These are phyloP conservation scores for Grammothele lineata DNA, from an alignment of 768 basidiomycete genomes.

Conservation along the genomic window DNA sequence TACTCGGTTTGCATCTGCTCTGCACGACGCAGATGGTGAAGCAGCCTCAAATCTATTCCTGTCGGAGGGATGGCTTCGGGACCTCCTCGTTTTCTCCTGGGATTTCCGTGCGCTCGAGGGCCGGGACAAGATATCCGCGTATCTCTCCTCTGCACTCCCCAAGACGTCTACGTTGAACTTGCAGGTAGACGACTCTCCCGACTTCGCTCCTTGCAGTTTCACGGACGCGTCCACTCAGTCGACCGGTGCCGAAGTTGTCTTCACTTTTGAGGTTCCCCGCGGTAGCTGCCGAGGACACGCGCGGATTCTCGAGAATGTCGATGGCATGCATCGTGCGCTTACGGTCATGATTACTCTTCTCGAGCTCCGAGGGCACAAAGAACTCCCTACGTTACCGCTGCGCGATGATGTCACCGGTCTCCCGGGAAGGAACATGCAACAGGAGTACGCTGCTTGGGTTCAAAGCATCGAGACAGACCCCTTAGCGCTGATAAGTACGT, in stretches of 20 bases:
- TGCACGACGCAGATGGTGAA: conserved; percentile 20
- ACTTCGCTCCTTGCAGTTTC: conserved; percentile 20
- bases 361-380: conserved; percentile 33
- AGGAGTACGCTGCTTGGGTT: conserved; percentile 25
- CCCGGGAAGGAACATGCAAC: conserved; percentile 31
- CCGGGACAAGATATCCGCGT: conserved; percentile 29
- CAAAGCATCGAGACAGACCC: conserved; percentile 34
- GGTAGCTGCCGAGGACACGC: conserved; percentile 32
- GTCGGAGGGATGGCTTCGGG: conserved; percentile 36
- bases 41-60: conserved; percentile 27
- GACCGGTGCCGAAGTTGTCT: conserved; percentile 34
- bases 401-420: conserved; percentile 35
- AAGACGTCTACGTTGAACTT: conserved; percentile 23
- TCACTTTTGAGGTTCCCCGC: conserved; percentile 32
- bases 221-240: conserved; percentile 11
- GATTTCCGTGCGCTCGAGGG: conserved; percentile 35
- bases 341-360: no score
- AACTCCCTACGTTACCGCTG: conserved; percentile 25
- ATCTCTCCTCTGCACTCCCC: conserved; percentile 25
- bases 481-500: conserved; percentile 32
- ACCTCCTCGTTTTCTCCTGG: conserved; percentile 43
- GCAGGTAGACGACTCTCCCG: conserved; percentile 22
- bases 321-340: no score
- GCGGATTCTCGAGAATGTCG: conserved; percentile 24
- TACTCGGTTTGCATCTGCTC: conserved; percentile 16